phyloP scores from a whole-genome alignment of 2,329 filamentous ascomycete species.

The Cladophialophora psammophila region DNA sequence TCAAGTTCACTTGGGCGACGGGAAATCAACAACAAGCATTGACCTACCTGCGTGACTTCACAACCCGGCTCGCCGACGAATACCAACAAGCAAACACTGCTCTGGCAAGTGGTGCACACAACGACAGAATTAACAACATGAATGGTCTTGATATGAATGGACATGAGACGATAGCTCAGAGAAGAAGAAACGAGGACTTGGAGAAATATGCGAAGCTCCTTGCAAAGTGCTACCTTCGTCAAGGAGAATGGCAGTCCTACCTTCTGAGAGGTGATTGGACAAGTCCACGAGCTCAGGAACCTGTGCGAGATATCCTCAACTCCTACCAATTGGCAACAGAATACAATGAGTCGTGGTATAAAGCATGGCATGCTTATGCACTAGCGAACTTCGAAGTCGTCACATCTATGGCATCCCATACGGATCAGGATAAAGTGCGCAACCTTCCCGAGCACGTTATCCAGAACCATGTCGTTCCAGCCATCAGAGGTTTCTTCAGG shows the following conservation, averaged over 20 bases:
- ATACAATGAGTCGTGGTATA: conserved; percentile 96
- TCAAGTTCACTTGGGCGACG: conserved; percentile 95
- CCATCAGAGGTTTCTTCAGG: conserved; percentile 94
- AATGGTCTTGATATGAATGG: conserved; percentile 47
- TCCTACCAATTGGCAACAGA: conserved; percentile 91
- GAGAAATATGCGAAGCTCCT: conserved; percentile 73
- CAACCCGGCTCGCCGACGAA: conserved; percentile 65
- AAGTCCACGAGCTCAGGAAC: conserved; percentile 81
- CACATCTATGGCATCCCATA: conserved; percentile 74
- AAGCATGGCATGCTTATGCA: conserved; percentile 99
- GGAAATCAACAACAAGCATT: conserved; percentile 71
- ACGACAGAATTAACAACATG: conserved; percentile 55
- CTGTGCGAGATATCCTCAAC: conserved; percentile 85
- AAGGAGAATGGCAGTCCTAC: conserved; percentile 93
- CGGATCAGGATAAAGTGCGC: conserved; percentile 61
- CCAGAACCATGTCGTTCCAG: conserved; percentile 85
- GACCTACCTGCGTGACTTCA: conserved; percentile 68
- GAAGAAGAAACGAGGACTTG: conserved; percentile 56
- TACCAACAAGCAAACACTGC: conserved; percentile 56
- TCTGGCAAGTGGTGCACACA: conserved; percentile 53
- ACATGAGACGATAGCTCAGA: conserved; percentile 48
- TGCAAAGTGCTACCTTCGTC: conserved; percentile 93
- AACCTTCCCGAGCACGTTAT: conserved; percentile 60
- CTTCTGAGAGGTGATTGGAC: conserved; percentile 90
- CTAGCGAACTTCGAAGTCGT: conserved; percentile 98